Evolutionary conservation across 2,329 filamentous ascomycete genomes (phyloP).

Genomic region (Paecilomyces formosus): DNA sequence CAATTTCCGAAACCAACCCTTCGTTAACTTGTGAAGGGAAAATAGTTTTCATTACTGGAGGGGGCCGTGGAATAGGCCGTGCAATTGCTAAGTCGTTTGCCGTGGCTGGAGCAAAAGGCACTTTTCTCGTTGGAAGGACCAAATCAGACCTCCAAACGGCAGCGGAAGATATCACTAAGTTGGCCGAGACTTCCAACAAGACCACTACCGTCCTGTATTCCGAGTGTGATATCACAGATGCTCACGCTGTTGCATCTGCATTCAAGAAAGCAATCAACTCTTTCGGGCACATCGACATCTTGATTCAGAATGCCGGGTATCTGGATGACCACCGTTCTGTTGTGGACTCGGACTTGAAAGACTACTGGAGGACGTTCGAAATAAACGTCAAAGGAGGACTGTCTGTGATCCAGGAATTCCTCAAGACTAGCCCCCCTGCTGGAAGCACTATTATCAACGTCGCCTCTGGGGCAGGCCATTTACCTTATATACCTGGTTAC

Average conservation of each 20-base stretch:
- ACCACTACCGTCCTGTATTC: slow-evolving; percentile 32
- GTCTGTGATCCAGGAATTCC: slow-evolving; percentile 38
- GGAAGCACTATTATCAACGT: slow-evolving; percentile 41
- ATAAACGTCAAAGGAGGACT: slow-evolving; percentile 45
- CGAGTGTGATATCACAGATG: slow-evolving; percentile 36
- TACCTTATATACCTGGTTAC: slow-evolving; percentile 10
- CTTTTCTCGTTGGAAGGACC: slow-evolving; percentile 49
- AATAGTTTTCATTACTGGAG: slow-evolving; percentile 48
- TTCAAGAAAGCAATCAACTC: slow-evolving; percentile 21
- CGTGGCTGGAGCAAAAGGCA: slow-evolving; percentile 43
- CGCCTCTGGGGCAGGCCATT: slow-evolving; percentile 36
- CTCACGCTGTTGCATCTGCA: slow-evolving; percentile 28
- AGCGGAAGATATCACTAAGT: background rate
- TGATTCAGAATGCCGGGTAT: slow-evolving; percentile 43
- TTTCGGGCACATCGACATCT: slow-evolving; percentile 35
- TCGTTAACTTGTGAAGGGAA: slow-evolving; percentile 17
- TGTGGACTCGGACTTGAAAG: slow-evolving; percentile 25
- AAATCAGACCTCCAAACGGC: slow-evolving; percentile 22
- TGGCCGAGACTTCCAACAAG: background rate
- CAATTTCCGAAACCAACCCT: background rate
- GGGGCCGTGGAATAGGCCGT: slow-evolving; percentile 48
- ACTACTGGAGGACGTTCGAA: slow-evolving; percentile 39
- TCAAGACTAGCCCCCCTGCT: slow-evolving; percentile 32
- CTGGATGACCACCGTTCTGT: slow-evolving; percentile 20
- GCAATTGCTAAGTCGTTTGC: slow-evolving; percentile 51